These are phyloP conservation scores for Coccomyxa sp. DNA, from an alignment of 139 green algal genomes.

Conservation along the genomic window DNA sequence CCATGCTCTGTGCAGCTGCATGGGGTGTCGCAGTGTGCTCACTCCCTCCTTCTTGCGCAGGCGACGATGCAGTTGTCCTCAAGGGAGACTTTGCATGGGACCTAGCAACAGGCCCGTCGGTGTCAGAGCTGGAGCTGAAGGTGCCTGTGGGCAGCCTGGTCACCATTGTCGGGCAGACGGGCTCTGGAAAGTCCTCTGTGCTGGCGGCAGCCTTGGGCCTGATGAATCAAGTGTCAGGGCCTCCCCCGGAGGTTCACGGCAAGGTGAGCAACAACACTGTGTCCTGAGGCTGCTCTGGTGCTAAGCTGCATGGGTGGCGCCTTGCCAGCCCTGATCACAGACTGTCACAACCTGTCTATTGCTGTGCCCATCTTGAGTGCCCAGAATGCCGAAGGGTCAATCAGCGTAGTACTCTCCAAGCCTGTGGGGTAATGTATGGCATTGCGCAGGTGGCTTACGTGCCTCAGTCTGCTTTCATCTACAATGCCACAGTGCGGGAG, in stretches of 20 bases:
- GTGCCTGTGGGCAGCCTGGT: slow-evolving; percentile 39
- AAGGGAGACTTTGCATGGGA: slow-evolving; percentile 61
- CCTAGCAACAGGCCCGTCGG: slow-evolving; percentile 4
- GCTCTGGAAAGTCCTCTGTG: slow-evolving; percentile 64
- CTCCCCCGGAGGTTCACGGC: slow-evolving; percentile 8
- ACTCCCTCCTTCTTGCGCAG: too few relatives aligned
- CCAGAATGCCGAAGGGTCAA: too few relatives aligned
- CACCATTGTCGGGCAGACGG: slow-evolving; percentile 57
- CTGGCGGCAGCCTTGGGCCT: slow-evolving; percentile 57
- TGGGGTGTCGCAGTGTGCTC: too few relatives aligned
- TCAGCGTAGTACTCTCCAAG: too few relatives aligned
- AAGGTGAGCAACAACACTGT: slow-evolving; percentile 3
- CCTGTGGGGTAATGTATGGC: background rate
- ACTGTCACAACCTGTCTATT: background rate
- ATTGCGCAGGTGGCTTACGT: slow-evolving; percentile 56
- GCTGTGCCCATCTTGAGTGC: too few relatives aligned
- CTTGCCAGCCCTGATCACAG: background rate
- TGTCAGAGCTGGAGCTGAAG: slow-evolving; percentile 42
- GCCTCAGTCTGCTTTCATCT: slow-evolving; percentile 75
- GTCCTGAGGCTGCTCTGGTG: background rate
- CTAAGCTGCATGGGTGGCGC: background rate
- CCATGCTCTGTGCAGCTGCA: too few relatives aligned
- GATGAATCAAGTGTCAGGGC: slow-evolving; percentile 40
- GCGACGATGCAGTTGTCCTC: slow-evolving; percentile 33
- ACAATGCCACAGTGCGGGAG: slow-evolving; percentile 62